Percentiles rank a stretch among this genome's conserved stretches.
Conservation (phyloP, 2,329 filamentous ascomycete species). For the Aureobasidium sp. region DNA sequence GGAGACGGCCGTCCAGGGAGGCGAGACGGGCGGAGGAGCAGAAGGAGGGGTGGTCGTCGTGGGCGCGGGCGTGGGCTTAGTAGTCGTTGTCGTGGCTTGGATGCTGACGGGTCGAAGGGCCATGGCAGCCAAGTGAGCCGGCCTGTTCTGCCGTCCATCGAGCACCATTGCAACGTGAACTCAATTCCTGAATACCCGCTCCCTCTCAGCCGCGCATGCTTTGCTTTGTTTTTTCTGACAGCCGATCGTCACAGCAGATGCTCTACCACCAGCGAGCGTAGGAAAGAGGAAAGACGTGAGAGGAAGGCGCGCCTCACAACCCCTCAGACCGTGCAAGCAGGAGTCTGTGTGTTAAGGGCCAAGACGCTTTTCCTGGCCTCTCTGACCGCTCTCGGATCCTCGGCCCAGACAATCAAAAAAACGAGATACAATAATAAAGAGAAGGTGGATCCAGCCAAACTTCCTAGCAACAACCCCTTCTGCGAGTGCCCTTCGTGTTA, state of each 20-base stretch:
- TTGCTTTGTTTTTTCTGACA: neutral
- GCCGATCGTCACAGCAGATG: neutral
- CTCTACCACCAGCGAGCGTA: neutral
- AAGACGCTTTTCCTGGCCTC: neutral
- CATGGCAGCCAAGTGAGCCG: neutral
- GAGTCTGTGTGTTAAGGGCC: conserved; percentile 5
- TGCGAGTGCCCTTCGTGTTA: neutral
- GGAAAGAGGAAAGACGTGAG: neutral
- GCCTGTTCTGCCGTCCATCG: neutral
- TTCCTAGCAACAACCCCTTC: neutral
- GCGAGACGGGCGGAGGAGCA: neutral
- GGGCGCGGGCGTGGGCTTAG: neutral
- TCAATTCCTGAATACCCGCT: conserved; percentile 8
- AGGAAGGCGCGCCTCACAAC: neutral
- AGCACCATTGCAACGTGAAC: conserved; percentile 3
- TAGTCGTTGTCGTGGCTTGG: conserved; percentile 9
- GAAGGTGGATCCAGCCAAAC: neutral
- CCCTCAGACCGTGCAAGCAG: neutral
- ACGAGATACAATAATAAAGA: neutral
- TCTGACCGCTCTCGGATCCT: conserved; percentile 8
- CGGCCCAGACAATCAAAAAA: neutral
- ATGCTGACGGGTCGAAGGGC: conserved; percentile 1
- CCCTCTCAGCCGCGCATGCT: conserved; percentile 3
- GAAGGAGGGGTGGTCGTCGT: neutral
- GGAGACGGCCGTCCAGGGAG: neutral